Base-by-base conservation (phyloP, 2,329 filamentous ascomycete species). In the Aspergillus carbonarius region DNA sequence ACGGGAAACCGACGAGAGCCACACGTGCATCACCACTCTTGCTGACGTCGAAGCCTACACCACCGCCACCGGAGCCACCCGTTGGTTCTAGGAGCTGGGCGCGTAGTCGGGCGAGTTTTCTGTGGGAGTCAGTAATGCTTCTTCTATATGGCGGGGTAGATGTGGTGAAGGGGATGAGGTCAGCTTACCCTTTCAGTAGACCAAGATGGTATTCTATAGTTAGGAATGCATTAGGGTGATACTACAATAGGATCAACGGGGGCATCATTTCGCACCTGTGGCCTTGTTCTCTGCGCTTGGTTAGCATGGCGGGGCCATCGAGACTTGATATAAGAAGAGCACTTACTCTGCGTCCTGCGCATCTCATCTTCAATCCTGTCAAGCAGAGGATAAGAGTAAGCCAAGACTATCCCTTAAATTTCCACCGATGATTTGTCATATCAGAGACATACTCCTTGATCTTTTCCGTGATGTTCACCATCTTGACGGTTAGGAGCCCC, bases 391-490 rank as follows among this genome's bases (percentile, higher is more conserved):
- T 68, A 25, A 25, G 18, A 54, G 8, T 62, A 50, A 49, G 48
- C 48, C 52, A 35, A n/a, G 18, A 18, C 20, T 47, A 13, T 37
- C 23, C 25, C 23, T 65, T 34, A n/a, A 3, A 10, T 32, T 18
- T 12, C 4, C 40, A 5, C 46, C 30, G 8, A 52, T 23, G 13
- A 42, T 40, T 57, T 3, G 13, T 9, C 2, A 52, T 4, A 15
- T n/a, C 20, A 18, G 30, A 9, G 9, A 63, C 66, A 75, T 79
- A 96, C 93, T 98, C 95, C 84, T 99, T 99, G 82, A 99, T 99
- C 85, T 96, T 98, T 57, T 99, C 96, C 66, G 95, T 98, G 67
- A 99, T 99, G 82, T 98, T 98, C 78, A 98, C 95, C 95, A 99
- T 99, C 71, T 72, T 79, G 75, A 49, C 70, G 65, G 66, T 69